Evolutionary conservation across 805 yeast species (phyloP), one percentile per base, ranked within the genome.

Genomic region (Hanseniaspora thailandica): DNA sequence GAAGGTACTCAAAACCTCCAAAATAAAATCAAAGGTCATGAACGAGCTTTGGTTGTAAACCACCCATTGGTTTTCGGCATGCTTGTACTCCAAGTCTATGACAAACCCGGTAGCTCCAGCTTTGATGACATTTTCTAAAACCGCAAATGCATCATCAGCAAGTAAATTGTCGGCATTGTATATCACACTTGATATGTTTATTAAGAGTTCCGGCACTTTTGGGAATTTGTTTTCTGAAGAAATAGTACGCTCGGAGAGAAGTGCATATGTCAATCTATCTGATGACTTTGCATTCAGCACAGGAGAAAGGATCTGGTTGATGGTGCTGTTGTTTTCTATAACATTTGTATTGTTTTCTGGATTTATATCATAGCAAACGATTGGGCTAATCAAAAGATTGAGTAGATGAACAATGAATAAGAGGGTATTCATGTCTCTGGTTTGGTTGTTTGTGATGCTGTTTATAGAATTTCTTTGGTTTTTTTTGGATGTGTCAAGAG

Each of bases 61-160:
- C 9, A 15, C 8, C 54, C 54, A 50, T 4, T 20, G 13, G 6
- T 35, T 43, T 31, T 15, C 19, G 5, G 3, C 30, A 7, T 26
- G 12, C 13, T 34, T 38, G 25, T 50, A 50, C 12, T 50, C 36
- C 23, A 50, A 23, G 36, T 50, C 54, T 5, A 50, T 26, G 15
- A 34, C 22, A 43, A 50, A 34, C 10, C 54, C 54, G 4, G 22
- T 25, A 4, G 30, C 43, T 12, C 54, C 54, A 13, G 36, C 45
- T 12, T 26, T 28, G 7, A 50, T 19, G 8, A 50, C 10, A 31
- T 50, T 50, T 26, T 23, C 15, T 15, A 50, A 12, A 26, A 23
- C 25, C 20, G 20, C 5, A 7, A 9, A 8, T 12, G 39, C 26
- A 9, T 26, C 25, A 4, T 15, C 4, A 10, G 3, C 6, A 12